Evolutionary conservation across 768 basidiomycete species (phyloP).

Genomic region (Lactarius quietus): DNA sequence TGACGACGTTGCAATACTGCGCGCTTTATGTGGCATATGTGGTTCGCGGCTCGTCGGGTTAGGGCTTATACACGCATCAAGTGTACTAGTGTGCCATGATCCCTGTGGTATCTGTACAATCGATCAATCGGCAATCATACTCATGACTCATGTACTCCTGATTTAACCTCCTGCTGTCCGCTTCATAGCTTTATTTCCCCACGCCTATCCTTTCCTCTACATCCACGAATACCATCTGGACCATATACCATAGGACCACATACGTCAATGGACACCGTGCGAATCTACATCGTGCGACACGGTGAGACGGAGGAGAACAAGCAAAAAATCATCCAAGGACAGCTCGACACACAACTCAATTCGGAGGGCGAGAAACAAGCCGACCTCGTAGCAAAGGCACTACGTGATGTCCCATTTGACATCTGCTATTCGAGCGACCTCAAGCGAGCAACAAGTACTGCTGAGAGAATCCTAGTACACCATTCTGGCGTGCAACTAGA

Average conservation of each 20-base stretch:
- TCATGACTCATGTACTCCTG: too few relatives aligned
- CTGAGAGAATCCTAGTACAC: conserved; percentile 53
- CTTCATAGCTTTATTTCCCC: background rate
- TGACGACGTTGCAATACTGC: background rate
- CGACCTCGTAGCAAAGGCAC: conserved; percentile 46
- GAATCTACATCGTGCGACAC: conserved; percentile 68
- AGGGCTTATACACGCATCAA: background rate
- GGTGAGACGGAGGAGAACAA: conserved; percentile 75
- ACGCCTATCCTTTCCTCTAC: background rate
- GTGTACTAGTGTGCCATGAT: background rate
- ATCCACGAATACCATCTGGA: background rate
- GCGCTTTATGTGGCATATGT: background rate
- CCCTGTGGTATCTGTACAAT: background rate
- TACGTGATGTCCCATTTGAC: conserved; percentile 54
- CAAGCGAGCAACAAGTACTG: conserved; percentile 66
- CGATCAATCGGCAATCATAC: background rate
- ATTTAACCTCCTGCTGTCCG: background rate
- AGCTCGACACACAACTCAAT: conserved; percentile 66
- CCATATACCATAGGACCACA: background rate
- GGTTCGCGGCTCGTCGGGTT: background rate
- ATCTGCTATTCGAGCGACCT: conserved; percentile 72
- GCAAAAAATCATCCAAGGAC: conserved; percentile 66
- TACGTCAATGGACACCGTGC: conserved; percentile 35
- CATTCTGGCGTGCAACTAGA: conserved; percentile 48
- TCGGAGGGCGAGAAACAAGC: conserved; percentile 59